Base-by-base conservation (phyloP, 2,329 filamentous ascomycete species). In the Xylariaceae sp. region DNA sequence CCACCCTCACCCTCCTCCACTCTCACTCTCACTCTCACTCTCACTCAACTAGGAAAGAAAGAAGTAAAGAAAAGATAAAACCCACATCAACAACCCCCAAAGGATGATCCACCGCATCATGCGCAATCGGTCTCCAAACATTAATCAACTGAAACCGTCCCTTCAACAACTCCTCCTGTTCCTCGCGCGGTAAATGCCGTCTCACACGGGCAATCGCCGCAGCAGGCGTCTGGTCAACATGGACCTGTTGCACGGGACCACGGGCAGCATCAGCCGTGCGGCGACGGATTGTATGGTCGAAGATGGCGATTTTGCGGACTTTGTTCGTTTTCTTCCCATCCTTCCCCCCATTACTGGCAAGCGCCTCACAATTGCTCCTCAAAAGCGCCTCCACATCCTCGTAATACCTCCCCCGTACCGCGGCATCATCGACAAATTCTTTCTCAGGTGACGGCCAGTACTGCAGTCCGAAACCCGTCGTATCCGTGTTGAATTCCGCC, bases 261-360 rank as follows among this genome's bases (percentile, higher is more conserved):
- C 87, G 79, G 0, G 84, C 78, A 0, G 84, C 76, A 1, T 75
- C 71, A n/a, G 81, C 80, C 1, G 76, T 72, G 17, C 80, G 75
- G 5, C 81, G 75, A 1, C 87, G 81, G 65, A 90, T 86, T 0
- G 87, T 89, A 71, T 90, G 87, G 72, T 90, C 87, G 69, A 90
- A 90, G 60, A 89, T 86, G 60, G 85, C 79, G 9, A 90, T 63
- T 59, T 66, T 67, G 51, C 60, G 63, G 45, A 70, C 63, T 15
- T 54, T 57, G 23, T 64, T 64, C 17, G 17, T 17, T 7, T 18
- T 30, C 1, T 5, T 5, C 23, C 23, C 23, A 1, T 30, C 1
- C 2, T 4, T 30, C 23, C 23, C 23, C 17, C 17, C 17, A 35
- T 61, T 64, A 37, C 55, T 65, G 3, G 79, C 76, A 0, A 88